Evolutionary conservation across 257 asterid species (phyloP), one percentile per base, ranked within the genome.

Genomic region (Solanum sejunctum): DNA sequence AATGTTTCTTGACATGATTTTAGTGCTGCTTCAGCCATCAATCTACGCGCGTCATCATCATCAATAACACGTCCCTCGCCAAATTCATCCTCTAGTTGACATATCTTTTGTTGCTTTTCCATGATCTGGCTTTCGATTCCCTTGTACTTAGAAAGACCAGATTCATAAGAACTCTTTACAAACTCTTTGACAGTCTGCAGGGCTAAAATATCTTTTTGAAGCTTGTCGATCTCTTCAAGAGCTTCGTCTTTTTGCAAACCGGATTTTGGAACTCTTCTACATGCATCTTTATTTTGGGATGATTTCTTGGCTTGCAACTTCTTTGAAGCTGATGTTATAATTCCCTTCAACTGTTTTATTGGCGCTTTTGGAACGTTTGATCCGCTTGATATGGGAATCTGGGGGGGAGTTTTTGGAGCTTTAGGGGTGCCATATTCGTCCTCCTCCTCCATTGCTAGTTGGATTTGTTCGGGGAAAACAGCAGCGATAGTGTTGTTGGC

Each of bases 11-110:
- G 94, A 66, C 98, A 95, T 1, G 98, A 93, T 83, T 89, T 93
- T 6, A 96, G 85, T 0, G 98, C 98, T 0, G 98, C 90, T 91
- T 92, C 97, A 8, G 99, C 95, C 98, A 96, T 95, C 78, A 96
- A 72, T 1, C 90, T 90, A 2, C 98, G 90, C 3, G 99, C 98
- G 82, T 93, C 98, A 10, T 88, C 83, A 60, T 94, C 98, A 69
- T 95, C 98, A 12, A 95, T 93, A 16, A 89, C 93, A 0, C 56
- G 85, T 18, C 87, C 92, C 2, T 90, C 90, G 1, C 92, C 91
- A 64, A 91, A 93, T 83, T 96, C 99, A 47, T 93, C 97, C 84
- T 92, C 93, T 90, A 96, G 80, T 17, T 60, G 63, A 80, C 92
- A 78, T n/a, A 95, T 94, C 81, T 87, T 95, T 16, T 91, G 93